Base-by-base conservation (phyloP, 805 yeast species). In the Metschnikowia anglica region DNA sequence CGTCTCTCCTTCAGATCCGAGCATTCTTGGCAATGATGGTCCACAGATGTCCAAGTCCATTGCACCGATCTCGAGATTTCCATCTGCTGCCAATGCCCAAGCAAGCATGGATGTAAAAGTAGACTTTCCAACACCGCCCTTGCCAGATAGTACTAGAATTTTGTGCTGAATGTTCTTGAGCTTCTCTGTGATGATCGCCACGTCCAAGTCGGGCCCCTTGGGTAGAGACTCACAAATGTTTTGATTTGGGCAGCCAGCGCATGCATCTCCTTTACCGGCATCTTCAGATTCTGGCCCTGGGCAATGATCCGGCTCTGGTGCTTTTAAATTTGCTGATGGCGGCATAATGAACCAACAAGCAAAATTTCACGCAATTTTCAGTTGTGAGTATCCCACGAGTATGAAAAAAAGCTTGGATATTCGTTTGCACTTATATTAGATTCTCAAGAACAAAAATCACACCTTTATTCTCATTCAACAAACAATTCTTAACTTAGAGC, bases 41-140 rank as follows among this genome's bases (percentile, higher is more conserved):
- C 99, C 99, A 66, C 99, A 93, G 27, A 93, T 88, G 68, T 93
- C 99, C 43, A 93, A 68, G 64, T 93, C 99, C 93, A 93, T 87
- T 27, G 96, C 91, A 2, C 98, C 99, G 9, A 93, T 83, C 60
- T 93, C 98, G 20, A 84, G 59, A 28, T 79, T 83, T 43, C 79
- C 85, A 47, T 75, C 80, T 1, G 89, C 83, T 2, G 98, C 90
- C 29, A 93, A 66, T 0, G 97, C 97, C 97, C 97, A 93, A 15
- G 95, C 81, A n/a, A 93, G 73, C 93, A 93, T 85, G 3, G 96
- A 79, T 0, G 98, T 86, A 61, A 93, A 91, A 0, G 99, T 93
- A 0, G 97, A 88, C 62, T 93, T 93, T 0, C 99, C 99, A 1
- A 93, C 99, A 10, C 99, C 99, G 12, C 97, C 95, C 63, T 86